phyloP scores from a whole-genome alignment of 2,329 filamentous ascomycete species.

The Venturia carpophila region DNA sequence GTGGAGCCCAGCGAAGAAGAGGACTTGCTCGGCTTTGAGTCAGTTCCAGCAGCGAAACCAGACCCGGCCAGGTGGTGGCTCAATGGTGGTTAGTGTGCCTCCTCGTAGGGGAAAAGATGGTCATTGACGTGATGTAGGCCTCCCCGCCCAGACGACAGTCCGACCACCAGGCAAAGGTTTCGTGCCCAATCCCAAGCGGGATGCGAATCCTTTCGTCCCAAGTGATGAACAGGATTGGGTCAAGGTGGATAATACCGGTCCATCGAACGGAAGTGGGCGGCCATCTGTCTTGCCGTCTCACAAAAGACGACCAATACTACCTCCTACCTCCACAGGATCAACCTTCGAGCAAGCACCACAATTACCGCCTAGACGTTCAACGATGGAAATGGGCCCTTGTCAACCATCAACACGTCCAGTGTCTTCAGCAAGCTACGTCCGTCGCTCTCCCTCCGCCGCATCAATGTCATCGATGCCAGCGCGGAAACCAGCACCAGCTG shows the following conservation, averaged over 20 bases:
- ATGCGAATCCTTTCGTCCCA: slow-evolving; percentile 72
- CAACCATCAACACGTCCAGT: neutral
- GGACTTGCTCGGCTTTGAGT: slow-evolving; percentile 71
- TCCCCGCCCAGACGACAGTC: slow-evolving; percentile 66
- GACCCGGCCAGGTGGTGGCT: slow-evolving; percentile 59
- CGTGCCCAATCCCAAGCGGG: slow-evolving; percentile 63
- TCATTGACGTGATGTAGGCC: slow-evolving; percentile 39
- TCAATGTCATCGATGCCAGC: slow-evolving; percentile 13
- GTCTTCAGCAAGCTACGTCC: neutral
- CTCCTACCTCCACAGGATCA: slow-evolving; percentile 4
- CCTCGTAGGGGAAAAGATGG: slow-evolving; percentile 27
- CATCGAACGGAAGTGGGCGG: neutral
- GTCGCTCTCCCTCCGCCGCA: slow-evolving; percentile 18
- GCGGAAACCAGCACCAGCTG: slow-evolving; percentile 29
- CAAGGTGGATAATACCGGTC: slow-evolving; percentile 29
- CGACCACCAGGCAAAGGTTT: slow-evolving; percentile 55
- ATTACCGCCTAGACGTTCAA: slow-evolving; percentile 12
- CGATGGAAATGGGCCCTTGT: neutral
- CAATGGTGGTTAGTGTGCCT: slow-evolving; percentile 50
- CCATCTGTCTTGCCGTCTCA: neutral
- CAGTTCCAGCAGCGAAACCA: slow-evolving; percentile 50
- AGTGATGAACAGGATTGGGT: slow-evolving; percentile 82
- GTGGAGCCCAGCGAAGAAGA: slow-evolving; percentile 64
- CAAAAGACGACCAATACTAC: neutral
- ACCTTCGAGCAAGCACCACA: neutral